A percentile compares a stretch with the other conserved stretches of the same genome.
These are phyloP conservation scores for Kwoniella heveanensis DNA, from an alignment of 768 basidiomycete species.

Conservation along the genomic window DNA sequence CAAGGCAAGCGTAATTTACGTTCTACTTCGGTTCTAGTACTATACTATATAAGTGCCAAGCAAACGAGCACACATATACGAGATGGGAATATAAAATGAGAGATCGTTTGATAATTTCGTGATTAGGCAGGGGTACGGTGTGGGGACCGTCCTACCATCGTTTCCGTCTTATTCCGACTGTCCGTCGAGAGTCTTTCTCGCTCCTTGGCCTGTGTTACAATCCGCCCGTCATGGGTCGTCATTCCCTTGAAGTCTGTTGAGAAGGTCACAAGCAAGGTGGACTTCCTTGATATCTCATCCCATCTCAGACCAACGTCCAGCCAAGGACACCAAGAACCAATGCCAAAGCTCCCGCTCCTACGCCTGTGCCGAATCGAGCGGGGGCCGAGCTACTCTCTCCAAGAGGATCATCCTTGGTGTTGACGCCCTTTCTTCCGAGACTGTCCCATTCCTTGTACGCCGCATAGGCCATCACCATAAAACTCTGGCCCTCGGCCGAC, in stretches of 20 bases:
- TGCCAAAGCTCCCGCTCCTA: neutral
- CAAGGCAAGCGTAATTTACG: too few relatives aligned
- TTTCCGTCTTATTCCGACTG: neutral
- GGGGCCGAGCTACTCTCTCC: slow-evolving; percentile 27
- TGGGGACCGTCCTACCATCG: too few relatives aligned
- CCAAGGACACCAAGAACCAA: neutral
- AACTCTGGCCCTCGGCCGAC: slow-evolving; percentile 55
- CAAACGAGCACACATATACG: too few relatives aligned
- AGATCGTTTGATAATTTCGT: too few relatives aligned
- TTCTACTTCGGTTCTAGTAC: too few relatives aligned
- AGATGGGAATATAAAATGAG: too few relatives aligned
- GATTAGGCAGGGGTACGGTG: too few relatives aligned
- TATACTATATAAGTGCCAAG: too few relatives aligned
- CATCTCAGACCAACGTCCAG: neutral
- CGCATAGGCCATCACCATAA: slow-evolving; percentile 51
- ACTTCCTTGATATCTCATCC: neutral
- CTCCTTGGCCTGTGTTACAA: too few relatives aligned
- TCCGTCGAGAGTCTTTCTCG: too few relatives aligned
- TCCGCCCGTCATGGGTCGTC: too few relatives aligned
- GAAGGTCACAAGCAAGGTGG: too few relatives aligned
- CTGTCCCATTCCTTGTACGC: slow-evolving; percentile 49
- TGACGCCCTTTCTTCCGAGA: slow-evolving; percentile 26
- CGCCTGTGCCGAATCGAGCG: neutral
- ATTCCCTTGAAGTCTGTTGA: neutral
- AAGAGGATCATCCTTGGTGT: slow-evolving; percentile 22